Conservation (phyloP, 108 stramenopile genomes). For the Nitzschia sp. region DNA sequence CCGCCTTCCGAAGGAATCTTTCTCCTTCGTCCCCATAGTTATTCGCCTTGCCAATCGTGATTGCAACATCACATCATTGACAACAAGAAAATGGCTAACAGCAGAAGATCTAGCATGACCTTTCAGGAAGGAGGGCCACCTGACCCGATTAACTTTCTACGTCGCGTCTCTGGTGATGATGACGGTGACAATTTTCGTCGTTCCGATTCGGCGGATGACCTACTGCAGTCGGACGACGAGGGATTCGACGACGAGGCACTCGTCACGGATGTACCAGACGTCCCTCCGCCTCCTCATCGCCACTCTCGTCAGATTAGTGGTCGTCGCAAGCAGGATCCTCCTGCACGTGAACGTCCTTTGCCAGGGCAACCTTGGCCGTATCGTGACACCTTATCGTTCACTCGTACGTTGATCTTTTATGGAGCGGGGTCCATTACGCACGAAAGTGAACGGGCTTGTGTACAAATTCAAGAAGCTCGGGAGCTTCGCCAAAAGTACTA, state of each 20-base stretch:
- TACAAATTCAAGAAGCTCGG: conserved; percentile 68
- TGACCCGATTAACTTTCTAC: conserved; percentile 50
- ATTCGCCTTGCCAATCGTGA: too few relatives aligned
- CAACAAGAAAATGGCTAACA: conserved; percentile 1
- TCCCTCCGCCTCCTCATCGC: not conserved
- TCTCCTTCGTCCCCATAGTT: too few relatives aligned
- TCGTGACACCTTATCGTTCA: conserved; percentile 82
- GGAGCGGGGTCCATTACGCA: conserved; percentile 79
- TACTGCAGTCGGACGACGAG: not conserved
- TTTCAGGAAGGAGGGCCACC: conserved; percentile 47
- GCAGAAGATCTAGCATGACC: not conserved
- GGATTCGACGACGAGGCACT: not conserved
- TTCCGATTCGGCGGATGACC: conserved; percentile 38
- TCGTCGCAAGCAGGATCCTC: conserved; percentile 54
- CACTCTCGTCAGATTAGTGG: not conserved
- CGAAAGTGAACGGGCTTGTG: conserved; percentile 78
- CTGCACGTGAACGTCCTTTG: conserved; percentile 78
- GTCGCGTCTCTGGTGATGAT: conserved; percentile 16
- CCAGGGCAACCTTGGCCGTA: conserved; percentile 53
- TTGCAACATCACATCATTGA: too few relatives aligned
- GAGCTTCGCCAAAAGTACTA: conserved; percentile 75
- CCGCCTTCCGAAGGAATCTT: too few relatives aligned
- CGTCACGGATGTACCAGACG: not conserved
- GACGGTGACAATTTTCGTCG: conserved; percentile 11
- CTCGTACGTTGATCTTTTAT: conserved; percentile 87